A percentile compares a stretch with the other conserved stretches of the same genome.
Conservation (phyloP, 108 stramenopile genomes). For the Schizochytrium sp. region DNA sequence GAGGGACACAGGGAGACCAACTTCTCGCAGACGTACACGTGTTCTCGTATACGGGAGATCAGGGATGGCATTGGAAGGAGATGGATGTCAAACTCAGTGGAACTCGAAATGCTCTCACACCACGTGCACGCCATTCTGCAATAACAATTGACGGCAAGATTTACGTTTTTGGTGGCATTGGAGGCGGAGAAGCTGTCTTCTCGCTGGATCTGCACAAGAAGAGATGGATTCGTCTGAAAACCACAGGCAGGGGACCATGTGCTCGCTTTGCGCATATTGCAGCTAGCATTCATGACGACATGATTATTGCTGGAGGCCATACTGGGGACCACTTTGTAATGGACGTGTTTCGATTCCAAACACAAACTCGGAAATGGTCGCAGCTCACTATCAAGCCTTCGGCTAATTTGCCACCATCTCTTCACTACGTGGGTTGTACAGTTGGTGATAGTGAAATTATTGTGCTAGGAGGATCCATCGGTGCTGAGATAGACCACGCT, state of each 20-base stretch:
- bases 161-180: constrained; percentile 47
- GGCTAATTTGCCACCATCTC: not conserved
- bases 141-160: not conserved
- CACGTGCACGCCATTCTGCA: constrained; percentile 42
- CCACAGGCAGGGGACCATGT: not conserved
- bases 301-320: constrained; percentile 31
- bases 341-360: not conserved
- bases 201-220: not conserved
- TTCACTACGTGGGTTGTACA: constrained; percentile 3
- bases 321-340: not conserved
- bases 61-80: not conserved
- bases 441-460: not conserved
- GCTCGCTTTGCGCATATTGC: constrained; percentile 52
- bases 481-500: not conserved
- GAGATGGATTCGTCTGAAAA: constrained; percentile 44
- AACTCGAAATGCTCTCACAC: constrained; percentile 18
- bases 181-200: constrained; percentile 53
- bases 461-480: not conserved
- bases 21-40: constrained; percentile 39
- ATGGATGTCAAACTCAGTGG: not conserved
- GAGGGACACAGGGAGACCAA: not conserved
- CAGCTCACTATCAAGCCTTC: not conserved
- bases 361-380: not conserved
- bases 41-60: not conserved
- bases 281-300: not conserved